Base-by-base conservation (phyloP, 805 yeast genomes). In the Kodamaea kakaduensis region DNA sequence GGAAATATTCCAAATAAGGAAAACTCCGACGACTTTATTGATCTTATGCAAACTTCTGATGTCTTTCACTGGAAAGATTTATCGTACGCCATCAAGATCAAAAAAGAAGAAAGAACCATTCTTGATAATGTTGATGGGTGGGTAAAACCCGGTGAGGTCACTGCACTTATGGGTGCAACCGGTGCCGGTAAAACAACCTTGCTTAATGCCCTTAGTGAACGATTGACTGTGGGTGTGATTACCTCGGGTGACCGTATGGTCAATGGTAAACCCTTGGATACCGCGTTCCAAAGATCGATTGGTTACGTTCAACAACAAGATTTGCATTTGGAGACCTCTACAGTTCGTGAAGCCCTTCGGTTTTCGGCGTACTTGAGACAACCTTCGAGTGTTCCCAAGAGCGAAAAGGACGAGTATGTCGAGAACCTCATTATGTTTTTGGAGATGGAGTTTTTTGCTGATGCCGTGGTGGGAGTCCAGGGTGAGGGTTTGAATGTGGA, bases 251-350 rank as follows among this genome's bases (percentile, higher is more conserved):
- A 71, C 26, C 71, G 73, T 68, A 58, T 75, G 46, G 80, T 77
- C 23, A 75, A 75, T 51, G 81, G 81, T 34, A 52, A 57, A 22
- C 63, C 69, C 18, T 54, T 75, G 40, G 74, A 67, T 43, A 41
- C 52, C 13, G 67, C 80, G 4, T 75, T 76, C 50, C 69, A 69
- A 45, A 69, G 80, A 55, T 59, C 70, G 34, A 73, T 75, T 19
- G 80, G 79, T 46, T 75, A 73, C 47, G 81, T 74, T 36, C 80
- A 75, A 48, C 81, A 75, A 47, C 80, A 75, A 46, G 81, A 75
- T 62, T 57, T 75, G 19, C 80, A 75, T 43, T 52, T 75, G 43
- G 61, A 64, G 26, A 66, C 70, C 41, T 52, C 71, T 12, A 72
- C 80, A 18, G 80, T 75, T 26, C 55, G 74, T 36, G 81, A 75